A percentile compares a stretch with the other conserved stretches of the same genome.
Conservation (phyloP, 139 green algal genomes). For the Ostreobium quekettii region DNA sequence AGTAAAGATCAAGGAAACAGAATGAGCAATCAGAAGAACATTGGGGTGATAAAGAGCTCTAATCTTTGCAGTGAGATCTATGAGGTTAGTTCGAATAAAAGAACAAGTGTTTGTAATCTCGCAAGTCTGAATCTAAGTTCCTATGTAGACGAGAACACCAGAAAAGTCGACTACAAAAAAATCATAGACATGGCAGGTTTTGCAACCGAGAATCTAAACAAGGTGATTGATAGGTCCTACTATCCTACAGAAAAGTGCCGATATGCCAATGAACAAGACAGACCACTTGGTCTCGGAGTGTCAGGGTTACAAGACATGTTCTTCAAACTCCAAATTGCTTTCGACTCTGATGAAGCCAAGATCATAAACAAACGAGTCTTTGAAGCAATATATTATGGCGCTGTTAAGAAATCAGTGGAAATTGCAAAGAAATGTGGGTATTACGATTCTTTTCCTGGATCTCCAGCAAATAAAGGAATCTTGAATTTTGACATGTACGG, state of each 20-base stretch:
- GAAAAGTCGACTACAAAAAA: constrained; percentile 13
- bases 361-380: constrained; percentile 25
- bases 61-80: constrained; percentile 40
- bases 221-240: constrained; percentile 29
- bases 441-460: constrained; percentile 23
- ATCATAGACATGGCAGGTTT: constrained; percentile 12
- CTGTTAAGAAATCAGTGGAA: constrained; percentile 17
- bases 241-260: constrained; percentile 23
- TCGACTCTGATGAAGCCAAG: constrained; percentile 15
- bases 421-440: constrained; percentile 20
- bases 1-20: constrained; percentile 35
- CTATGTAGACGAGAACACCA: constrained; percentile 12
- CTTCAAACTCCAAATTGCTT: constrained; percentile 25
- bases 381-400: constrained; percentile 31
- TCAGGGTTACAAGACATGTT: constrained; percentile 34
- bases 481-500: constrained; percentile 37
- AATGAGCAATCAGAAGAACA: constrained; percentile 37
- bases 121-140: constrained; percentile 18
- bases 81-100: constrained; percentile 18
- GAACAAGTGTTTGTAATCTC: constrained; percentile 33
- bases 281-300: constrained; percentile 32
- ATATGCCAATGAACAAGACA: constrained; percentile 22
- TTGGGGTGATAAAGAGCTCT: constrained; percentile 30
- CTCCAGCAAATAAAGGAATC: constrained; percentile 20
- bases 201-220: constrained; percentile 30